Evolutionary conservation across 225 moss, liverwort and hornwort species (phyloP).

Genomic region (Pleurozium schreberi): DNA sequence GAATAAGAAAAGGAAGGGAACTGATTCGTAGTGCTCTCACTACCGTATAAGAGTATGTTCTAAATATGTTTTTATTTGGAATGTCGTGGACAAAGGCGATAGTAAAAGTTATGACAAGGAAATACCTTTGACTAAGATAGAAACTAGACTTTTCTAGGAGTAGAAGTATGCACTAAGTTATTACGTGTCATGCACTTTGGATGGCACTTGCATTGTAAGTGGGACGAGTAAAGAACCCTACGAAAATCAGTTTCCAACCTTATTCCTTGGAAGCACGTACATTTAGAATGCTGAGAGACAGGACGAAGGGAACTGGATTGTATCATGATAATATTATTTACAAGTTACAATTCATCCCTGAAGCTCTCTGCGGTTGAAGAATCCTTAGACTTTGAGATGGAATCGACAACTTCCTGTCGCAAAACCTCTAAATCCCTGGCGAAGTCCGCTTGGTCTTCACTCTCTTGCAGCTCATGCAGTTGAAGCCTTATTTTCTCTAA

Average conservation of each 20-base stretch:
- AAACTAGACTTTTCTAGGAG: background rate
- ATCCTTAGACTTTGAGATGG: background rate
- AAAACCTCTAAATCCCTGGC: slow-evolving; percentile 61
- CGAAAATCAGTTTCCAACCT: background rate
- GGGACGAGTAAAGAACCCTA: too few species aligned
- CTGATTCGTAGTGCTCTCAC: too few species aligned
- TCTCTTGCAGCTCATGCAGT: slow-evolving; percentile 16
- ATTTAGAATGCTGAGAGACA: background rate
- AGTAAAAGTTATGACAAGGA: too few species aligned
- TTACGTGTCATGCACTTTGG: background rate
- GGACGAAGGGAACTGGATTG: background rate
- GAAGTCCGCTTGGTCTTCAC: slow-evolving; percentile 56
- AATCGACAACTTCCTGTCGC: slow-evolving; percentile 48
- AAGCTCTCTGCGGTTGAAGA: background rate
- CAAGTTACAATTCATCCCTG: slow-evolving; percentile 21
- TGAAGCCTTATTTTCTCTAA: slow-evolving; percentile 43
- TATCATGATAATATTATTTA: background rate
- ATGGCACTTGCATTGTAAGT: too few species aligned
- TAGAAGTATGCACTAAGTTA: too few species aligned
- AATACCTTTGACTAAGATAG: background rate
- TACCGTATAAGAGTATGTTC: too few species aligned
- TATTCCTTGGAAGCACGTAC: background rate
- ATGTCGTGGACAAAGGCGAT: too few species aligned
- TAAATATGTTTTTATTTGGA: background rate
- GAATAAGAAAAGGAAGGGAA: too few species aligned